Conservation (phyloP, 2,329 filamentous ascomycete species). For the Exophiala spinifera region DNA sequence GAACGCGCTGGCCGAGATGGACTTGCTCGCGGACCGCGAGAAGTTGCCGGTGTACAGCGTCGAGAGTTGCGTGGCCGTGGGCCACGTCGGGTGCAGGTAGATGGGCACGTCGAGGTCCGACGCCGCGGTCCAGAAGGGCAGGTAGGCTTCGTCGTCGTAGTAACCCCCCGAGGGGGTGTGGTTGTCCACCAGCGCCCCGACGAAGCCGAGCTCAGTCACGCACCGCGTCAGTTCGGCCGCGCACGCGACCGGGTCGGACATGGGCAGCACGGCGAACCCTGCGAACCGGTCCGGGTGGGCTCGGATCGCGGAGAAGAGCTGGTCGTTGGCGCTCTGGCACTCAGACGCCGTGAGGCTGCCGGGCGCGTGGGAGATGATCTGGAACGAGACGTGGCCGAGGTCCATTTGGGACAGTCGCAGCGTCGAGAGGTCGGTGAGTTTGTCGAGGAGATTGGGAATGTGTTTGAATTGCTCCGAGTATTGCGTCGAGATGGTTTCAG, state of each 20-base stretch:
- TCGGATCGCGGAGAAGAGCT: slow-evolving; percentile 31
- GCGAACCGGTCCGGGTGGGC: slow-evolving; percentile 36
- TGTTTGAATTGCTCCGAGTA: slow-evolving; percentile 25
- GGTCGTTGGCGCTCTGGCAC: slow-evolving; percentile 23
- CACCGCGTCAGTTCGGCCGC: slow-evolving; percentile 39
- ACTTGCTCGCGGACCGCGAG: slow-evolving; percentile 5
- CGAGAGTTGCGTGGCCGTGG: slow-evolving; percentile 38
- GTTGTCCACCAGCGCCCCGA: slow-evolving; percentile 49
- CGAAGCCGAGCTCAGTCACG: slow-evolving; percentile 44
- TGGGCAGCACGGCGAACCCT: slow-evolving; percentile 45
- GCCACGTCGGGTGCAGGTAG: slow-evolving; percentile 52
- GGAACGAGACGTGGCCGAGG: slow-evolving; percentile 19
- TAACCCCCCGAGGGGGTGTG: slow-evolving; percentile 34
- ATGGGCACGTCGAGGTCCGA: slow-evolving; percentile 50
- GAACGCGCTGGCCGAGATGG: slow-evolving; percentile 15
- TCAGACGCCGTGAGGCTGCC: slow-evolving; percentile 11
- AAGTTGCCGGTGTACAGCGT: slow-evolving; percentile 38
- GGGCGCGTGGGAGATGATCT: slow-evolving; percentile 25
- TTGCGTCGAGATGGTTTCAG: neutral
- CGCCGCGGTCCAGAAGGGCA: slow-evolving; percentile 42
- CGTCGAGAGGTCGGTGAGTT: slow-evolving; percentile 17
- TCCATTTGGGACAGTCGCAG: slow-evolving; percentile 24
- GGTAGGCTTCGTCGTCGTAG: slow-evolving; percentile 45
- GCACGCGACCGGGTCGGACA: slow-evolving; percentile 37
- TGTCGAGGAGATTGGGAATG: slow-evolving; percentile 18